Evolutionary conservation across 108 stramenopile species (phyloP).

Genomic region (Pseudonitzschia pungens): DNA sequence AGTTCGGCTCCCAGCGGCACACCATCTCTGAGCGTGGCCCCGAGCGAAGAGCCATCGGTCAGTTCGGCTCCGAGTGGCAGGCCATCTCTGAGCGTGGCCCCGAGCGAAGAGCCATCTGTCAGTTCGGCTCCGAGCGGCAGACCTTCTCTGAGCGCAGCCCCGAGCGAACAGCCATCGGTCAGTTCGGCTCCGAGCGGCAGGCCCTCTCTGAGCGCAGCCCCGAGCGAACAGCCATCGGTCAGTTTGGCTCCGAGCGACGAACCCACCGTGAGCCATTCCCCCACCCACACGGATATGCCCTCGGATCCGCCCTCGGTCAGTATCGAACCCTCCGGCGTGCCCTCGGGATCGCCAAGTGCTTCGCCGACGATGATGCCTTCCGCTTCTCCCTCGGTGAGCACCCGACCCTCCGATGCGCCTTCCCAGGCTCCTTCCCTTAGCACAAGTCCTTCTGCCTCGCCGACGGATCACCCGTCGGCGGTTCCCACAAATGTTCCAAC

Average conservation of each 20-base stretch:
- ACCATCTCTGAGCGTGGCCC: not conserved
- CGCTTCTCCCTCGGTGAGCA: constrained; percentile 11
- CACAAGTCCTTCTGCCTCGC: not conserved
- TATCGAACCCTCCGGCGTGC: constrained; percentile 3
- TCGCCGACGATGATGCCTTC: not conserved
- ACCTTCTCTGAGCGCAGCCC: constrained; percentile 14
- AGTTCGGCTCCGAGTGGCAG: constrained; percentile 20
- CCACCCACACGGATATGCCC: not conserved
- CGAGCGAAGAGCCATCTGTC: constrained; percentile 7
- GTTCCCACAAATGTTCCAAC: constrained; percentile 5
- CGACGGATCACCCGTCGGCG: not conserved
- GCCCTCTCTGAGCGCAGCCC: constrained; percentile 7
- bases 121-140: not conserved
- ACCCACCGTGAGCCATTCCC: not conserved
- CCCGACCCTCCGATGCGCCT: constrained; percentile 19
- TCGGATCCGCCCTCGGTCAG: constrained; percentile 3
- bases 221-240: not conserved
- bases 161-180: constrained; percentile 7
- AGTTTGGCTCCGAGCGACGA: not conserved
- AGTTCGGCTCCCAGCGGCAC: not conserved
- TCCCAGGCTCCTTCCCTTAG: not conserved
- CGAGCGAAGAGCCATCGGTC: constrained; percentile 1
- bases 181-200: not conserved
- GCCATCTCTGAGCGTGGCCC: too few relatives aligned
- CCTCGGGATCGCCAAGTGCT: not conserved